Evolutionary conservation across 2,329 filamentous ascomycete species (phyloP).

Genomic region (Aspergillus texensis): DNA sequence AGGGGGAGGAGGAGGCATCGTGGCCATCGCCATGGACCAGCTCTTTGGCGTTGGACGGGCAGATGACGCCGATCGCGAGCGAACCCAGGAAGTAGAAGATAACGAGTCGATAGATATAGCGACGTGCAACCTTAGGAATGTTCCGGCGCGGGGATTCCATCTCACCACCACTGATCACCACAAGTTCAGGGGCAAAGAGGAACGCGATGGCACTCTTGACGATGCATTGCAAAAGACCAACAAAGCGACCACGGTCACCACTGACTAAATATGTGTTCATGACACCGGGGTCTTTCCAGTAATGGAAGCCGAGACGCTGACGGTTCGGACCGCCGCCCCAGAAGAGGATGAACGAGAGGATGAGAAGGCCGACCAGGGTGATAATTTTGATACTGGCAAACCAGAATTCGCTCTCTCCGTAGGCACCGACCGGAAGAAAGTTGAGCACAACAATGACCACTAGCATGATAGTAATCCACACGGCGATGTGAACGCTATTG

Average conservation of each 20-base stretch:
- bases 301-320: conserved; percentile 55
- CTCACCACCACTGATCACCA: conserved; percentile 61
- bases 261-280: conserved; percentile 52
- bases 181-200: conserved; percentile 58
- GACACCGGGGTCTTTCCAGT: conserved; percentile 53
- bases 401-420: conserved; percentile 59
- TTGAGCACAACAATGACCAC: conserved; percentile 58
- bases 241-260: conserved; percentile 54
- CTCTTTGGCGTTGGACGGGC: conserved; percentile 54
- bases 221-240: conserved; percentile 55
- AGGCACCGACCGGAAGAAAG: conserved; percentile 52
- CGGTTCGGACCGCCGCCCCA: conserved; percentile 58
- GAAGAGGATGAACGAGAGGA: conserved; percentile 59
- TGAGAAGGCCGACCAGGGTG: conserved; percentile 54
- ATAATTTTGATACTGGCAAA: conserved; percentile 56
- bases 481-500: conserved; percentile 45
- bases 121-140: conserved; percentile 60
- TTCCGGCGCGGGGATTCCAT: conserved; percentile 62
- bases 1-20: conserved; percentile 55
- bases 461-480: conserved; percentile 61
- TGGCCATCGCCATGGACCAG: conserved; percentile 55
- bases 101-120: conserved; percentile 64
- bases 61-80: conserved; percentile 63
- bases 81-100: conserved; percentile 63
- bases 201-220: conserved; percentile 58